A percentile compares a stretch with the other conserved stretches of the same genome.
phyloP scores from a whole-genome alignment of 495 filamentous ascomycete species.

The Penicillium atrosanguineum region DNA sequence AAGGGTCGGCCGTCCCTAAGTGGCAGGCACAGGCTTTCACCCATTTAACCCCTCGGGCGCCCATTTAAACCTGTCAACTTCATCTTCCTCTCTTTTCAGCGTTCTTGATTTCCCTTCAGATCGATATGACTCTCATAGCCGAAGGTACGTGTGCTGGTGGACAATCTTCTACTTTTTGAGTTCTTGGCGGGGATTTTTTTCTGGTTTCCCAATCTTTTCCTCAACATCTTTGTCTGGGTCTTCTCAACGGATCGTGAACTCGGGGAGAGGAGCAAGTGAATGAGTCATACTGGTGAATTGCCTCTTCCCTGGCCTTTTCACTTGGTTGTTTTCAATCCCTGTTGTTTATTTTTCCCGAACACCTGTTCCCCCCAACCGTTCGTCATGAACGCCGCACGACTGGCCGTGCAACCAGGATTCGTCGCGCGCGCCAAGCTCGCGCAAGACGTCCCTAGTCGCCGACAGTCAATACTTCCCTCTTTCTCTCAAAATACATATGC shows the following conservation, averaged over 20 bases:
- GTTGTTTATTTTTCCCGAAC: constrained; percentile 9
- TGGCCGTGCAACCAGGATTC: background rate
- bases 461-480: background rate
- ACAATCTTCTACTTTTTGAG: constrained; percentile 3
- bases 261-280: constrained; percentile 1
- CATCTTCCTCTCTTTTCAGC: background rate
- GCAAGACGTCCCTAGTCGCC: constrained; percentile 1
- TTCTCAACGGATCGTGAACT: constrained; percentile 4
- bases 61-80: background rate
- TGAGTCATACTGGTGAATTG: background rate
- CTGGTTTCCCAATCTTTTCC: constrained; percentile 9
- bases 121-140: constrained; percentile 4
- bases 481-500: background rate
- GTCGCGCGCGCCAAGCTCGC: background rate
- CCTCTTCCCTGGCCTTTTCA: background rate
- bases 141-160: constrained; percentile 20
- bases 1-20: background rate
- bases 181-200: constrained; percentile 8
- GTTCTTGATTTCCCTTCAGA: background rate
- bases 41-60: background rate
- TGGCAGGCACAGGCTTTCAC: background rate
- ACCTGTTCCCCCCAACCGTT: constrained; percentile 14
- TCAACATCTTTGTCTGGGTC: constrained; percentile 6
- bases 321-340: background rate
- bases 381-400: constrained; percentile 26